A percentile compares a stretch with the other conserved stretches of the same genome.
Conservation (phyloP, 129 eudicot species). For the Sambucus nigra region DNA sequence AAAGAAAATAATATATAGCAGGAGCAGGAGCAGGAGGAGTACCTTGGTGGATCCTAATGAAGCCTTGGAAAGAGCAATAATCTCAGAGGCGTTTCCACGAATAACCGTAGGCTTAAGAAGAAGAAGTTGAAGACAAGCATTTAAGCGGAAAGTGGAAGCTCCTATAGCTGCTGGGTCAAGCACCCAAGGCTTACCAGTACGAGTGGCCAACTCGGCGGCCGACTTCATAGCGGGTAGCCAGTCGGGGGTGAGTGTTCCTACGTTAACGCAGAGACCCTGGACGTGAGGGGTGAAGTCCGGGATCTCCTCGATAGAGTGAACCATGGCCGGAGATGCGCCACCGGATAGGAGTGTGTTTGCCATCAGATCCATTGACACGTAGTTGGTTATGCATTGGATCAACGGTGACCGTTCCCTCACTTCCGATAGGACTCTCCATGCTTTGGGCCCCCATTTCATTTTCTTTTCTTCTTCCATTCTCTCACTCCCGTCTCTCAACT, state of each 20-base stretch:
- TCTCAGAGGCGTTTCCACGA: conserved; percentile 91
- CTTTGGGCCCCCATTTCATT: conserved; percentile 21
- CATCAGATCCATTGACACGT: conserved; percentile 81
- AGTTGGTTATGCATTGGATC: conserved; percentile 86
- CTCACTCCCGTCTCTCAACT: background rate
- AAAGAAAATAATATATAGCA: no score
- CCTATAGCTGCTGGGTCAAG: conserved; percentile 97
- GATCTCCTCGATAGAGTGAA: conserved; percentile 55
- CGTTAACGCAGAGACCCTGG: conserved; percentile 55
- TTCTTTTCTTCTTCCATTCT: background rate
- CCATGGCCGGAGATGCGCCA: conserved; percentile 97
- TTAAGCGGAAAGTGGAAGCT: conserved; percentile 50
- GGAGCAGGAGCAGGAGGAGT: no score
- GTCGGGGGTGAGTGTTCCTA: conserved; percentile 67
- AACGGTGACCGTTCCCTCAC: conserved; percentile 44
- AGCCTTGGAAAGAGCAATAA: conserved; percentile 56
- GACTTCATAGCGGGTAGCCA: conserved; percentile 83
- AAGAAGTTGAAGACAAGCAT: conserved; percentile 70
- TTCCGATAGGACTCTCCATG: conserved; percentile 44
- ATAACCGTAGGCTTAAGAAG: conserved; percentile 55
- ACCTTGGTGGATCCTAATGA: conserved; percentile 62
- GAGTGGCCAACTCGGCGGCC: conserved; percentile 51
- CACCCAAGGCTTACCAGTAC: conserved; percentile 63
- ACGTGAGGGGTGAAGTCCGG: conserved; percentile 78
- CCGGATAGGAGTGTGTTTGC: conserved; percentile 83